Conservation (phyloP, 495 filamentous ascomycete genomes). For the Aspergillus diversus region DNA sequence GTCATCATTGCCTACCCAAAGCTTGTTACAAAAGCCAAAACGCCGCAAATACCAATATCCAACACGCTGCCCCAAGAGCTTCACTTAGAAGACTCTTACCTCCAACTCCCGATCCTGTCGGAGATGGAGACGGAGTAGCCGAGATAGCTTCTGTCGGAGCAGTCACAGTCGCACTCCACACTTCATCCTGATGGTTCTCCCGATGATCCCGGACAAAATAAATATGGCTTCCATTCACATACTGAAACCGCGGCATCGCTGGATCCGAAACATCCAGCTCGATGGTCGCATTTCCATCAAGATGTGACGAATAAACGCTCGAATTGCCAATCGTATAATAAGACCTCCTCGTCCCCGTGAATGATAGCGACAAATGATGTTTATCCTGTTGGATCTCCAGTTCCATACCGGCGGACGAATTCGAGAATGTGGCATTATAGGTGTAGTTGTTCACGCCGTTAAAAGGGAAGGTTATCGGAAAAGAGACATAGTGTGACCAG, state of each 20-base stretch:
- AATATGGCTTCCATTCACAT: background rate
- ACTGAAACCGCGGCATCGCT: background rate
- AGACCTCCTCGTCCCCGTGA: background rate
- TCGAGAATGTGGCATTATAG: background rate
- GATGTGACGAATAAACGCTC: background rate
- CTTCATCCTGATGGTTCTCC: background rate
- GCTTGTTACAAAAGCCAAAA: no score
- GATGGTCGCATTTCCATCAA: background rate
- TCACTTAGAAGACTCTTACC: no score
- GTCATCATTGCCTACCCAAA: no score
- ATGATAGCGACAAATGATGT: background rate
- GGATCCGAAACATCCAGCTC: background rate
- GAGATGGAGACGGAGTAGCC: background rate
- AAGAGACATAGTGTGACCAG: background rate
- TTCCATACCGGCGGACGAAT: background rate
- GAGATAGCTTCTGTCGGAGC: background rate
- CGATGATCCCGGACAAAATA: background rate
- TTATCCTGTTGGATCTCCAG: background rate
- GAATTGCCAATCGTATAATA: background rate
- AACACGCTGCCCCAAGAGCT: no score
- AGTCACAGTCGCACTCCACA: background rate
- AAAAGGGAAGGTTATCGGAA: background rate
- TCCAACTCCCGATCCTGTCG: background rate
- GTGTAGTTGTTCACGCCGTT: background rate
- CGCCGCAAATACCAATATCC: no score